Conservation (phyloP, 768 basidiomycete genomes). For the Amanita muscaria region DNA sequence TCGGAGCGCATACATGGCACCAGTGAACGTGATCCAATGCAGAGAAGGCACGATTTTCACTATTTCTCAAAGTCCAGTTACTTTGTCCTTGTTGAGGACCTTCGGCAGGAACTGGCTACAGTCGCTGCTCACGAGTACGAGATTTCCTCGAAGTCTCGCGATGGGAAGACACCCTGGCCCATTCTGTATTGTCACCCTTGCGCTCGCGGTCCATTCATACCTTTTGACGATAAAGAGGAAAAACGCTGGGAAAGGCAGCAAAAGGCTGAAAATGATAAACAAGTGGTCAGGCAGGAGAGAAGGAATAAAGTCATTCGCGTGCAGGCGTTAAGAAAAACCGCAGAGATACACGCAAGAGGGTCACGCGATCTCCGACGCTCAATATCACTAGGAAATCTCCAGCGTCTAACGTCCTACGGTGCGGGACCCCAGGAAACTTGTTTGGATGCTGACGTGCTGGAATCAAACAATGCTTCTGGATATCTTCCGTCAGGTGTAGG, state of each 20-base stretch:
- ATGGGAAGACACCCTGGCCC: slow-evolving; percentile 69
- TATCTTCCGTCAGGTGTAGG: slow-evolving; percentile 48
- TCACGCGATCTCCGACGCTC: slow-evolving; percentile 59
- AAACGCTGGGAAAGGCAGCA: slow-evolving; percentile 55
- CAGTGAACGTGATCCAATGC: slow-evolving; percentile 85
- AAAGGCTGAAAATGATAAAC: slow-evolving; percentile 36
- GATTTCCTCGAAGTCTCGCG: slow-evolving; percentile 40
- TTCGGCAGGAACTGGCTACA: slow-evolving; percentile 74
- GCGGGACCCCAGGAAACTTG: slow-evolving; percentile 16
- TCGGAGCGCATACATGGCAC: slow-evolving; percentile 83
- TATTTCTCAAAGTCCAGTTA: slow-evolving; percentile 74
- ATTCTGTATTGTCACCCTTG: slow-evolving; percentile 70
- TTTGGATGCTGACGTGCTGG: slow-evolving; percentile 36
- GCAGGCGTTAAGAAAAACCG: slow-evolving; percentile 30
- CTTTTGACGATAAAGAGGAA: slow-evolving; percentile 68
- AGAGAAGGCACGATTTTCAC: slow-evolving; percentile 77
- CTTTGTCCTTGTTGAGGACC: slow-evolving; percentile 90
- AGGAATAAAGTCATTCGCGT: slow-evolving; percentile 24
- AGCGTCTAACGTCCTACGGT: slow-evolving; percentile 37
- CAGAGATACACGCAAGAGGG: slow-evolving; percentile 22
- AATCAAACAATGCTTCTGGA: slow-evolving; percentile 62
- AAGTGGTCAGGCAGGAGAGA: slow-evolving; percentile 28
- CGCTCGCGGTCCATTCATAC: slow-evolving; percentile 64
- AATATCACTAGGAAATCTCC: slow-evolving; percentile 71
- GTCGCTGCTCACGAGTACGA: slow-evolving; percentile 80